These are phyloP conservation scores for Auxenochlorella pyrenoidosa DNA, from an alignment of 139 green algal species.

Conservation along the genomic window DNA sequence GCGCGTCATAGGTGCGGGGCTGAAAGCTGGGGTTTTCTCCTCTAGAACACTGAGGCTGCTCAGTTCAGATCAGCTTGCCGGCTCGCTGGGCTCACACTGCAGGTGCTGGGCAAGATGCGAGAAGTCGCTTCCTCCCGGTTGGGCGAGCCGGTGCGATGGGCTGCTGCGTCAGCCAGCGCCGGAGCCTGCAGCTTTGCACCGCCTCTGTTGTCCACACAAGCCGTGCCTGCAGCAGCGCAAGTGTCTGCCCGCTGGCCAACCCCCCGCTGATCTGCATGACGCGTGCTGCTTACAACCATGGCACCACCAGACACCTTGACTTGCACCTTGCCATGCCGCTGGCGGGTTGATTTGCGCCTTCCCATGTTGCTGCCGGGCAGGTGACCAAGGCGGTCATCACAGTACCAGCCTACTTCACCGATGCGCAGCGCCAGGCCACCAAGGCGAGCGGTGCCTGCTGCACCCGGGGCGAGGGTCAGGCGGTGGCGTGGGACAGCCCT, in stretches of 20 bases:
- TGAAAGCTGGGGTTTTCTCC: too few species aligned
- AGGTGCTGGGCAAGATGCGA: constrained; percentile 91
- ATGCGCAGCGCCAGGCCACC: constrained; percentile 96
- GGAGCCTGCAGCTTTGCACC: not conserved
- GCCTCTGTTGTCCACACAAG: not conserved
- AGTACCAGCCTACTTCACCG: constrained; percentile 99
- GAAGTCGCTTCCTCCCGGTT: constrained; percentile 81
- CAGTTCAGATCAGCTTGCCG: too few species aligned
- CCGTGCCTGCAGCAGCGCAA: not conserved
- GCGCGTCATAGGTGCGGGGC: too few species aligned
- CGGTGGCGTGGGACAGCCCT: not conserved
- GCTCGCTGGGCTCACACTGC: not conserved
- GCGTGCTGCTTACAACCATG: too few species aligned
- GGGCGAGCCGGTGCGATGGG: not conserved
- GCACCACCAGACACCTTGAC: too few species aligned
- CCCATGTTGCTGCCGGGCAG: too few species aligned
- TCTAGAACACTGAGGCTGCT: too few species aligned
- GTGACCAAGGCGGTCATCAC: constrained; percentile 27
- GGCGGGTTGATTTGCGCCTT: too few species aligned
- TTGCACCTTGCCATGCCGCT: too few species aligned
- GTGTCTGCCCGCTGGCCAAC: too few species aligned
- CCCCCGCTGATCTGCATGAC: too few species aligned
- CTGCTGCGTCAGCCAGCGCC: not conserved
- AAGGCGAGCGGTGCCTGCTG: constrained; percentile 72
- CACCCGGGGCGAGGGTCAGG: not conserved